Evolutionary conservation across 495 filamentous ascomycete genomes (phyloP).

Genomic region (Aspergillus ellipticus): DNA sequence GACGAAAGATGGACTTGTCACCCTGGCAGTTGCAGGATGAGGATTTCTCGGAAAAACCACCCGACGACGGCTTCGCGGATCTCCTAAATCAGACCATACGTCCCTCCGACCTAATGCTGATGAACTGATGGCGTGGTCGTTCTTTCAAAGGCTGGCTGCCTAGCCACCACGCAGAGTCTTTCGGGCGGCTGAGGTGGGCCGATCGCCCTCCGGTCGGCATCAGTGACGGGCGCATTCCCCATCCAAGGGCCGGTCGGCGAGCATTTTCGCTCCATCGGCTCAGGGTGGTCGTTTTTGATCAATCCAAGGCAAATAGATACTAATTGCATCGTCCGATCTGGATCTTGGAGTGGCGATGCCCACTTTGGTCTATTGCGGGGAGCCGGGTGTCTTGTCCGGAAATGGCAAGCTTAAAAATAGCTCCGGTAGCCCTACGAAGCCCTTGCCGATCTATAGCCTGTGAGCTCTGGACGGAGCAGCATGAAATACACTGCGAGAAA

Average conservation of each 20-base stretch:
- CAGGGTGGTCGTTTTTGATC: too few relatives aligned
- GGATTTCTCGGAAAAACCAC: background rate
- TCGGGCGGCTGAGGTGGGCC: too few relatives aligned
- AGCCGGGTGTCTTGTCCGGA: background rate
- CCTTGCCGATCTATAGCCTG: background rate
- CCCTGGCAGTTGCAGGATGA: background rate
- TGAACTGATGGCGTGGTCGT: too few relatives aligned
- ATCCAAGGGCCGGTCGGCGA: too few relatives aligned
- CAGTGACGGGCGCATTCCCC: too few relatives aligned
- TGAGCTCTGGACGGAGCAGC: too few relatives aligned
- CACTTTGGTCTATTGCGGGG: background rate
- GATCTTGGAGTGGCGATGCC: background rate
- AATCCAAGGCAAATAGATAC: too few relatives aligned
- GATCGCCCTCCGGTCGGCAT: too few relatives aligned
- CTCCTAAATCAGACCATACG: background rate
- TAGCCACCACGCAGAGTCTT: too few relatives aligned
- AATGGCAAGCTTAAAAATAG: background rate
- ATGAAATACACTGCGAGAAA: background rate
- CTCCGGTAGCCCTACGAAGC: background rate
- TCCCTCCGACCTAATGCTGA: background rate
- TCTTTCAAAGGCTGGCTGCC: too few relatives aligned
- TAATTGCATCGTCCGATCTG: too few relatives aligned
- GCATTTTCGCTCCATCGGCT: too few relatives aligned
- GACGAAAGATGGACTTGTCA: background rate
- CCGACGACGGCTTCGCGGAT: background rate